Percentiles rank a stretch among this genome's conserved stretches.
Conservation (phyloP, 371 early-diverging fungal genomes). For the Phascolomyces articulosus region DNA sequence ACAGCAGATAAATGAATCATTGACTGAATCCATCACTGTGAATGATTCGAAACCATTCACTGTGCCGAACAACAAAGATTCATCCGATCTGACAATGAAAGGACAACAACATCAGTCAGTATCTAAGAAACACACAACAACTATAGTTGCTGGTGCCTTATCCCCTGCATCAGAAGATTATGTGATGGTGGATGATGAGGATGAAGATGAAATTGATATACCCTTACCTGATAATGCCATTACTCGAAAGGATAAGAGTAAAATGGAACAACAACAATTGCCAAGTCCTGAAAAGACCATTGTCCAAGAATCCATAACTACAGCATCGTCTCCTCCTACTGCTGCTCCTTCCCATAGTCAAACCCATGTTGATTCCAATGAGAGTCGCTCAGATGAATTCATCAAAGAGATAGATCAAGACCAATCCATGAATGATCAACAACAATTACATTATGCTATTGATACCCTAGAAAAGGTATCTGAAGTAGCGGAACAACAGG, state of each 20-base stretch:
- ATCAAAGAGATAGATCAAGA: too few relatives aligned
- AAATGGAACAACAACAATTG: background rate
- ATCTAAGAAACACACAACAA: background rate
- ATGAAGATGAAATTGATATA: slow-evolving; percentile 2
- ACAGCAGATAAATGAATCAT: too few relatives aligned
- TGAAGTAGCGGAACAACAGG: background rate
- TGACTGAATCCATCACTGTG: too few relatives aligned
- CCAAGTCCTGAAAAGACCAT: background rate
- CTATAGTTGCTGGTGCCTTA: background rate
- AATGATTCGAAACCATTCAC: too few relatives aligned
- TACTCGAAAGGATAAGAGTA: background rate
- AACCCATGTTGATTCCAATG: too few relatives aligned
- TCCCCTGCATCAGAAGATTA: background rate
- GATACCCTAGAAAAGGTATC: background rate
- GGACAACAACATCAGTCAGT: background rate
- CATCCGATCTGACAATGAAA: background rate
- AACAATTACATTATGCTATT: background rate
- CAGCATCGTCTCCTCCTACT: too few relatives aligned
- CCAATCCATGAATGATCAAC: background rate
- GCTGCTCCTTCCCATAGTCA: too few relatives aligned
- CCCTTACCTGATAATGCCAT: background rate
- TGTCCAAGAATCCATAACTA: too few relatives aligned
- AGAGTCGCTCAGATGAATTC: too few relatives aligned
- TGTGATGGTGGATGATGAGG: slow-evolving; percentile 6
- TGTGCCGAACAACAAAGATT: too few relatives aligned